Evolutionary conservation across 176 grass and related monocot genomes (phyloP).

Genomic region (Triticum dicoccoides): DNA sequence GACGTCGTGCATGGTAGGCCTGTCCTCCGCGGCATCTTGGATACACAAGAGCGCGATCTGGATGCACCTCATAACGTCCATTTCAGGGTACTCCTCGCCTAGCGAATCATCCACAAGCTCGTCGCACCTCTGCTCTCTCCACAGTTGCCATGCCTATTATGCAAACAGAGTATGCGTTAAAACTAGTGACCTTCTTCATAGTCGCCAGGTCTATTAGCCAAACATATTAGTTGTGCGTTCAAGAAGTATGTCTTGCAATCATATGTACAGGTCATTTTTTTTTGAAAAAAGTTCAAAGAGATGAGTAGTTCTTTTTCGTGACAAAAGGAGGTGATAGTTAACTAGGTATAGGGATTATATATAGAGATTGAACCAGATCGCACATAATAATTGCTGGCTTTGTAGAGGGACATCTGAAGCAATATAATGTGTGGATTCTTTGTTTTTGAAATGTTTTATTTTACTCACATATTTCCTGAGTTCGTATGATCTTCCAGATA

Average conservation of each 20-base stretch:
- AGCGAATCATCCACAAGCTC: not conserved
- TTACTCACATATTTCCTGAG: conserved; percentile 29
- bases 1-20: conserved; percentile 4
- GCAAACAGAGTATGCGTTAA: not conserved
- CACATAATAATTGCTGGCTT: not conserved
- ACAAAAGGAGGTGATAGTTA: too few species aligned
- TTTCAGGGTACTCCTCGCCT: not conserved
- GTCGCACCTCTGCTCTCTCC: conserved; percentile 4
- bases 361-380: not conserved
- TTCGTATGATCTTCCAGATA: conserved; percentile 22
- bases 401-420: not conserved
- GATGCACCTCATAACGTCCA: conserved; percentile 8
- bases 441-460: not conserved
- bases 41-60: not conserved
- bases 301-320: too few species aligned
- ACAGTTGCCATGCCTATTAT: conserved; percentile 8
- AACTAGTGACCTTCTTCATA: not conserved
- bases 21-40: not conserved
- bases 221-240: too few species aligned
- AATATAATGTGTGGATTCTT: not conserved
- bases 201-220: too few species aligned
- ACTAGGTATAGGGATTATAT: not conserved
- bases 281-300: too few species aligned
- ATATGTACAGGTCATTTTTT: too few species aligned
- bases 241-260: not conserved